Conservation (phyloP, 1,284 basidiomycete genomes). For the Ustilago xerochloae region DNA sequence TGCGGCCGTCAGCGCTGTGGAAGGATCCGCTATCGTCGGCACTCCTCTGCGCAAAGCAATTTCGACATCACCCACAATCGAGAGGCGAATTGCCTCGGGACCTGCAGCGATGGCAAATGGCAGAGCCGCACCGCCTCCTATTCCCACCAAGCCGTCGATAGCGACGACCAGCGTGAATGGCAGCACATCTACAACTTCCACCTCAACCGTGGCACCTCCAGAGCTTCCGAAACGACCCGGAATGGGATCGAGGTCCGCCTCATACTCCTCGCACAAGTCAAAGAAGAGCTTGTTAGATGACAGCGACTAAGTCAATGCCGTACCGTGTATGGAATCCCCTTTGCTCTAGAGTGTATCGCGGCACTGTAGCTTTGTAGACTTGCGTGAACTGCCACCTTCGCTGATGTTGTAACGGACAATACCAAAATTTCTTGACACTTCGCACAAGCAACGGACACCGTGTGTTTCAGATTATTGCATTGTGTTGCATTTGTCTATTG, state of each 20-base stretch:
- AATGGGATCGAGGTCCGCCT: slow-evolving; percentile 37
- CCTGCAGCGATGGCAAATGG: slow-evolving; percentile 13
- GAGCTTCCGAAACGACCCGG: slow-evolving; percentile 38
- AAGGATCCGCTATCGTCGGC: neutral
- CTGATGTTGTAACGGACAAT: neutral
- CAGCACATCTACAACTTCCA: neutral
- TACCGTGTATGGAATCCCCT: no score
- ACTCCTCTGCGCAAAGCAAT: slow-evolving; percentile 25
- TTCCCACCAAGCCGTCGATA: slow-evolving; percentile 35
- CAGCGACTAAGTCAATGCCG: no score
- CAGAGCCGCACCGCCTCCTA: slow-evolving; percentile 30
- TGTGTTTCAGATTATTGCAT: neutral
- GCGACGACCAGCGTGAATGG: neutral
- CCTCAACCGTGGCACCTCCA: slow-evolving; percentile 23
- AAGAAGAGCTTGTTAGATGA: slow-evolving; percentile 44
- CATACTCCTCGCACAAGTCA: slow-evolving; percentile 41
- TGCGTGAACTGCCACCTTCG: neutral
- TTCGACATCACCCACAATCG: slow-evolving; percentile 26
- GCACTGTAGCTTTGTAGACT: no score
- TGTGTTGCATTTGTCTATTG: slow-evolving; percentile 23
- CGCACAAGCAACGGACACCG: neutral
- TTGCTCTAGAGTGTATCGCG: no score
- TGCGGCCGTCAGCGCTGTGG: neutral
- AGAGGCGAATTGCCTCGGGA: slow-evolving; percentile 29
- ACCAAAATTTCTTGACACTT: neutral